Conservation (phyloP, 2,329 filamentous ascomycete genomes). For the Nothophoma quercina region DNA sequence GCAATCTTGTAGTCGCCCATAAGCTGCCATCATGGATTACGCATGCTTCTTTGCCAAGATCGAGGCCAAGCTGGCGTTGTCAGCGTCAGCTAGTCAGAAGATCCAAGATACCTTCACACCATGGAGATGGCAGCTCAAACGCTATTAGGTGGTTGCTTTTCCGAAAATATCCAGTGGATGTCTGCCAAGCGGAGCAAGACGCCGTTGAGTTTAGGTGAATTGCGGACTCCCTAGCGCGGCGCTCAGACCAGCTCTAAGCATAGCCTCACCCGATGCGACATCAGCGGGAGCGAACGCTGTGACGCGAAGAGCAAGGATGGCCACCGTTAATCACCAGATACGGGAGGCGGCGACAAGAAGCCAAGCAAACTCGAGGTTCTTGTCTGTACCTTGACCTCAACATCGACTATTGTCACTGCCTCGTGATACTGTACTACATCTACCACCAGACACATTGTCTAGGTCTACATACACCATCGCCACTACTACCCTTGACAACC, state of each 20-base stretch:
- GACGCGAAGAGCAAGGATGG: conserved; percentile 13
- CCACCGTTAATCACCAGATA: conserved; percentile 13
- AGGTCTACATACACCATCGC: background rate
- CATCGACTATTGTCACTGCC: background rate
- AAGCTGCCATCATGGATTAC: background rate
- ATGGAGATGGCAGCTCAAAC: background rate
- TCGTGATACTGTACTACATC: background rate
- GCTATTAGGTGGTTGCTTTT: background rate
- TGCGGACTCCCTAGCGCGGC: background rate
- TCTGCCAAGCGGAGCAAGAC: background rate
- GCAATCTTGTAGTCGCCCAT: too few relatives aligned
- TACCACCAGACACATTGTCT: too few relatives aligned
- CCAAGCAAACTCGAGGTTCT: background rate
- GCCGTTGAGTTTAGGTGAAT: background rate
- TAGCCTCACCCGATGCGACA: conserved; percentile 6
- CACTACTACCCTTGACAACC: background rate
- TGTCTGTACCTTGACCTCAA: background rate
- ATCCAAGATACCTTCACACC: background rate
- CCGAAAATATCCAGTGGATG: background rate
- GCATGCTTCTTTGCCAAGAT: background rate
- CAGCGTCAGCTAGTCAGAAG: background rate
- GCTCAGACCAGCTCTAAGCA: conserved; percentile 9
- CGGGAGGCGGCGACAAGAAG: conserved; percentile 4
- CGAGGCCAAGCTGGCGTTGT: background rate
- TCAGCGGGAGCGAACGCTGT: conserved; percentile 2